Conservation (phyloP, 768 basidiomycete genomes). For the Podaxis rugospora region DNA sequence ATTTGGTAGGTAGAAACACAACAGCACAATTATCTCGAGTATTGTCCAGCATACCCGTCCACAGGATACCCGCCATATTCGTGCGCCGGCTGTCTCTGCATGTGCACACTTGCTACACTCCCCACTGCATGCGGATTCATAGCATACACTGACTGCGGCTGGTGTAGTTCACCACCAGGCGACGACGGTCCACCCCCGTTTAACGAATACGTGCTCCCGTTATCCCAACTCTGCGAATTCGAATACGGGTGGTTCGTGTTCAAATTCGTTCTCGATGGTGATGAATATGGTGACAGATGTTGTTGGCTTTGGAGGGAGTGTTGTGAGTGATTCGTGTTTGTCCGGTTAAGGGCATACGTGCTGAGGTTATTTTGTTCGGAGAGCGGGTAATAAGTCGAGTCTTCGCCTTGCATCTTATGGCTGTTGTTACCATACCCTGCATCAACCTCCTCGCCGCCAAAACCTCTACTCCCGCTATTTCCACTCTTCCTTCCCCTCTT, state of each 20-base stretch:
- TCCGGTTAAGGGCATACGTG: slow-evolving; percentile 4
- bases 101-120: slow-evolving; percentile 7
- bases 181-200: background rate
- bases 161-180: background rate
- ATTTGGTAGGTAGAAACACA: background rate
- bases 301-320: background rate
- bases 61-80: background rate
- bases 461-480: background rate
- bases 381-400: slow-evolving; percentile 6
- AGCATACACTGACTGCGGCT: background rate
- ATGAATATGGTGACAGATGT: background rate
- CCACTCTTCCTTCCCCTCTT: slow-evolving; percentile 9
- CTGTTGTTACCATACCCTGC: background rate
- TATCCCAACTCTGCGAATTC: background rate
- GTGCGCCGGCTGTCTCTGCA: background rate
- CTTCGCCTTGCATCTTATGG: background rate
- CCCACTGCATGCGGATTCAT: slow-evolving; percentile 7
- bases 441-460: background rate
- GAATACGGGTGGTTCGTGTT: slow-evolving; percentile 1
- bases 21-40: slow-evolving; percentile 7
- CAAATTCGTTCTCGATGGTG: background rate
- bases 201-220: slow-evolving; percentile 2
- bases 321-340: background rate
- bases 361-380: slow-evolving; percentile 3
- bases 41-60: background rate